Evolutionary conservation across 1,284 basidiomycete species (phyloP), one percentile per base, ranked within the genome.

Genomic region (Melampsora americana): DNA sequence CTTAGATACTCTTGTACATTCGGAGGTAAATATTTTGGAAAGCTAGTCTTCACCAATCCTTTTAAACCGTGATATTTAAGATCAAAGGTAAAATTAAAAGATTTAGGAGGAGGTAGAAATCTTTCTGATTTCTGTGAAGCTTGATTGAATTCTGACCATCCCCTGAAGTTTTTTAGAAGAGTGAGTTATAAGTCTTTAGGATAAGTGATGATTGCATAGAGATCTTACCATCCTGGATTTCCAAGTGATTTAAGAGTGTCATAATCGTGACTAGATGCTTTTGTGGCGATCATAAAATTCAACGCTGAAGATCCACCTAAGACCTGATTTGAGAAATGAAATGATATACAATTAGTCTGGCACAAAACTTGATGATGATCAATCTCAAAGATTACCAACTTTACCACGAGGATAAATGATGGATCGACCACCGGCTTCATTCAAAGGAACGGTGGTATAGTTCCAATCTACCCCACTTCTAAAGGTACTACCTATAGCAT

Each of bases 291-390:
- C 12, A 75, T n/a, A 32, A 50, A 75, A 44, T 75, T 75, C 35
- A 68, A 60, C 32, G 66, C 73, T 62, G 73, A 75, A n/a, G 73
- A 75, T 26, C 73, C 73, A 16, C 73, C 73, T 2, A 75, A 66
- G 50, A 67, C 65, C 64, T 75, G 23, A 26, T n/a, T 44, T 20
- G 30, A 48, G 66, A 7, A 35, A 42, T 18, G 18, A 42, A 56
- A 30, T 16, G 18, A n/a, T n/a, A n/a, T n/a, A 16, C 59, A 39
- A 18, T 20, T 12, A 35, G 46, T 9, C 20, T 9, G 44, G 23
- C 16, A n/a, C 2, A 12, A 9, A 1, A 53, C n/a, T n/a, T n/a
- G n/a, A n/a, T n/a, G n/a, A n/a, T n/a, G n/a, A n/a, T n/a, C n/a
- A n/a, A n/a, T n/a, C n/a, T n/a, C n/a, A n/a, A n/a, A n/a, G n/a